These are phyloP conservation scores for Acanthamoeba royreba DNA, from an alignment of 208 protist species.

Conservation along the genomic window DNA sequence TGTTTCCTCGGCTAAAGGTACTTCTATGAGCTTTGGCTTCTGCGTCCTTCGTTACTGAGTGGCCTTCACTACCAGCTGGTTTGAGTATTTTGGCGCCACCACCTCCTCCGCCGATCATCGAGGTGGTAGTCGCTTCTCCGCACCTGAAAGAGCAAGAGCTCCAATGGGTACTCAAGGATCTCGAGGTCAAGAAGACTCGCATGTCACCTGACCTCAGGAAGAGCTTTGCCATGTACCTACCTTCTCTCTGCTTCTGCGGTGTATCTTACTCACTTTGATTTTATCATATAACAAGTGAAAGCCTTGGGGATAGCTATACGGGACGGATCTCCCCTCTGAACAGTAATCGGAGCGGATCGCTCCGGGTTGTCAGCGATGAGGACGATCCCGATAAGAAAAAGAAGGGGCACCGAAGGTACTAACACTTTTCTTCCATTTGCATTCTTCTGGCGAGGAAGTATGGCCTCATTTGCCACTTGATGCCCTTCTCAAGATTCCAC, in stretches of 20 bases:
- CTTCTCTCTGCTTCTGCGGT: not conserved
- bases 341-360: not conserved
- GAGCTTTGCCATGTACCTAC: not conserved
- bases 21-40: too few species aligned
- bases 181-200: not conserved
- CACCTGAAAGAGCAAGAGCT: constrained; percentile 21
- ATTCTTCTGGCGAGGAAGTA: not conserved
- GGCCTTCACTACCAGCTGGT: not conserved
- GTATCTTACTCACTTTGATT: too few species aligned
- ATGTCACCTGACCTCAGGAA: not conserved
- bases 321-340: not conserved
- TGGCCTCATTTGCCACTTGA: not conserved
- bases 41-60: too few species aligned
- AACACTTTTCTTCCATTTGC: not conserved
- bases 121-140: not conserved
- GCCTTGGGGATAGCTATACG: not conserved
- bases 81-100: not conserved
- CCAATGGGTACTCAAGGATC: not conserved
- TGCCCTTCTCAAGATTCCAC: not conserved
- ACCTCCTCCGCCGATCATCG: not conserved
- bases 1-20: too few species aligned
- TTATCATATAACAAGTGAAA: not conserved
- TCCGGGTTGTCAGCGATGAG: not conserved
- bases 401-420: not conserved
- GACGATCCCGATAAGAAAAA: not conserved